A percentile compares a stretch with the other conserved stretches of the same genome.
Conservation (phyloP, 371 early-diverging fungal genomes). For the Apophysomyces variabilis region DNA sequence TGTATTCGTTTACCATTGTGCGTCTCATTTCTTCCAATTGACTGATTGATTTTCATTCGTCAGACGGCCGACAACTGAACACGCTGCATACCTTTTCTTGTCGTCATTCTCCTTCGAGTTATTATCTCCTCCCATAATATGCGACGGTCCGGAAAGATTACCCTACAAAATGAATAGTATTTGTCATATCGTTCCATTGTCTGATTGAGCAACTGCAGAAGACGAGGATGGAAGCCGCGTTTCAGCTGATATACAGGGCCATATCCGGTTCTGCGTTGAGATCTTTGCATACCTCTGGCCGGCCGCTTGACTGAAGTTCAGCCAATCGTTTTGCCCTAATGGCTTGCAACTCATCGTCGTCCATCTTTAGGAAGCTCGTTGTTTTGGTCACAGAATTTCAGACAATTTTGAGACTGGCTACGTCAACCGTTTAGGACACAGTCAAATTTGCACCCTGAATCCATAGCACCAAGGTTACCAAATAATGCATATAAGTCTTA, state of each 20-base stretch:
- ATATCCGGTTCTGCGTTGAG: neutral
- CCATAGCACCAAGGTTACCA: too few species aligned
- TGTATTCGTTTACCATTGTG: conserved; percentile 63
- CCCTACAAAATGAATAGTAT: neutral
- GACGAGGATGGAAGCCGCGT: neutral
- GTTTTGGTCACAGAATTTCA: too few species aligned
- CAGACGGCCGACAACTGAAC: neutral
- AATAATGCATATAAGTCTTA: too few species aligned
- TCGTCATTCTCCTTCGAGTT: conserved; percentile 49
- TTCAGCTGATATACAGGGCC: neutral
- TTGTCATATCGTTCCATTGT: neutral
- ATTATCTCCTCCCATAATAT: conserved; percentile 21
- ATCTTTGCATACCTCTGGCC: conserved; percentile 3
- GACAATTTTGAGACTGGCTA: too few species aligned
- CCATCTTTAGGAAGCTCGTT: conserved; percentile 52
- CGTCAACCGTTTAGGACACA: too few species aligned
- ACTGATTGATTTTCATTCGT: conserved; percentile 28
- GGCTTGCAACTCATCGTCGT: conserved; percentile 84
- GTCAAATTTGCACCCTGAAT: too few species aligned
- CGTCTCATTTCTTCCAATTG: conserved; percentile 88
- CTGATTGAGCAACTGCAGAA: neutral
- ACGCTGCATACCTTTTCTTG: conserved; percentile 43
- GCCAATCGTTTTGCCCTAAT: conserved; percentile 84
- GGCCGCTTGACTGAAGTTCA: conserved; percentile 57
- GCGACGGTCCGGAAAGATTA: conserved; percentile 13